Evolutionary conservation across 208 protist genomes (phyloP).

Genomic region (Leishmania aethiopica): DNA sequence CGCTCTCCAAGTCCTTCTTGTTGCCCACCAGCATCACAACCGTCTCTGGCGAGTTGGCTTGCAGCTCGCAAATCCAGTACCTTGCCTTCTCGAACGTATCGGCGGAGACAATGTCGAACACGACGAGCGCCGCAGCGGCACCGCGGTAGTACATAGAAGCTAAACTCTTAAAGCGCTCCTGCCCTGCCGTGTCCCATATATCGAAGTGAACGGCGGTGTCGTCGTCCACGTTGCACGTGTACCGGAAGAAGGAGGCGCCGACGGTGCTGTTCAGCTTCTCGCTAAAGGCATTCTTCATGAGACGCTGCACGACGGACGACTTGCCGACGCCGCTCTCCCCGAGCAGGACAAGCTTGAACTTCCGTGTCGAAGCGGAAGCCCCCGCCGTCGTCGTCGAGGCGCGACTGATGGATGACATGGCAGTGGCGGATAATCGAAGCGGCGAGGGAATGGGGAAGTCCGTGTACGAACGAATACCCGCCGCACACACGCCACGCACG

Average conservation of each 20-base stretch:
- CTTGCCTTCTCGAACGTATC: slow-evolving; percentile 95
- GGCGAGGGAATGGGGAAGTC: background rate
- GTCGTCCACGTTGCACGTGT: slow-evolving; percentile 64
- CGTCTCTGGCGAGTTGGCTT: slow-evolving; percentile 90
- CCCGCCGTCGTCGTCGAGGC: background rate
- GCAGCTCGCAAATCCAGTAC: slow-evolving; percentile 97
- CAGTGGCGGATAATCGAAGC: background rate
- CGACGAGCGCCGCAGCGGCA: slow-evolving; percentile 91
- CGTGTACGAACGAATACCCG: background rate
- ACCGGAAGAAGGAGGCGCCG: slow-evolving; percentile 86
- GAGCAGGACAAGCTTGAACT: slow-evolving; percentile 90
- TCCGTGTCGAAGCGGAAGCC: slow-evolving; percentile 24
- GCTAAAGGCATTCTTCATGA: slow-evolving; percentile 80
- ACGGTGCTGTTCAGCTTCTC: slow-evolving; percentile 78
- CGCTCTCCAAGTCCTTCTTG: slow-evolving; percentile 92
- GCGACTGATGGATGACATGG: background rate
- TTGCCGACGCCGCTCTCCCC: slow-evolving; percentile 93
- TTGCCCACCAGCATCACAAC: slow-evolving; percentile 94
- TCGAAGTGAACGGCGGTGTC: slow-evolving; percentile 71
- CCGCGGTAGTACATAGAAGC: slow-evolving; percentile 94
- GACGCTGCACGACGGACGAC: slow-evolving; percentile 84
- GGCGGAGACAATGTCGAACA: slow-evolving; percentile 96
- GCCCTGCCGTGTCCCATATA: slow-evolving; percentile 92
- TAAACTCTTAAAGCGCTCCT: slow-evolving; percentile 90
- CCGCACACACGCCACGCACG: background rate